These are phyloP conservation scores for Arthrocladium fulminans DNA, from an alignment of 2,329 filamentous ascomycete genomes.

Conservation along the genomic window DNA sequence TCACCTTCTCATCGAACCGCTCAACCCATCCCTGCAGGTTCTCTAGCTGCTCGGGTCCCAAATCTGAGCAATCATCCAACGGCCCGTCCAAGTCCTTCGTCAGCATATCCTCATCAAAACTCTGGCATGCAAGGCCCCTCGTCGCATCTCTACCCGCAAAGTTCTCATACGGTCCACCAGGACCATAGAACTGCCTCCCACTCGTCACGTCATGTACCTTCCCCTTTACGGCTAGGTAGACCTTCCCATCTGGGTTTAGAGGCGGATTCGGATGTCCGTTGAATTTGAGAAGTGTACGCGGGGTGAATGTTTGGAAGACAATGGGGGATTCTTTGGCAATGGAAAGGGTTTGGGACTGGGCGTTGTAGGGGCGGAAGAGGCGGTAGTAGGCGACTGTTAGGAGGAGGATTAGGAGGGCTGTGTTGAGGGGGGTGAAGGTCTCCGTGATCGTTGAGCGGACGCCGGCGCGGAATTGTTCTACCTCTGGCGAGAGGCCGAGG, in stretches of 20 bases:
- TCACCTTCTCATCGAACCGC: slow-evolving; percentile 69
- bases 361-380: slow-evolving; percentile 40
- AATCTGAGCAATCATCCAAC: slow-evolving; percentile 63
- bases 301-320: slow-evolving; percentile 78
- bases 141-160: slow-evolving; percentile 90
- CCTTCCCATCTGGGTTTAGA: slow-evolving; percentile 37
- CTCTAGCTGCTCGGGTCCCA: slow-evolving; percentile 69
- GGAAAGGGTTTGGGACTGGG: slow-evolving; percentile 41
- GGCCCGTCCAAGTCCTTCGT: slow-evolving; percentile 81
- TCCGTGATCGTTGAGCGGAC: slow-evolving; percentile 34
- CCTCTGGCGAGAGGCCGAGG: not conserved
- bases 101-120: slow-evolving; percentile 91
- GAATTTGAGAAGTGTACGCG: slow-evolving; percentile 74
- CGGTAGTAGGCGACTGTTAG: slow-evolving; percentile 50
- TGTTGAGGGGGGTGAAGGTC: slow-evolving; percentile 50
- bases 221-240: slow-evolving; percentile 80
- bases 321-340: slow-evolving; percentile 51
- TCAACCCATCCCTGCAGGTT: slow-evolving; percentile 87
- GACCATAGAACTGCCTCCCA: slow-evolving; percentile 91
- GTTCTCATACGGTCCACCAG: slow-evolving; percentile 88
- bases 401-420: slow-evolving; percentile 52
- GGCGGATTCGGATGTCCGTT: slow-evolving; percentile 66
- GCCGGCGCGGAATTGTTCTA: slow-evolving; percentile 27
- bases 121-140: slow-evolving; percentile 77
- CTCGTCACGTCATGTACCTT: slow-evolving; percentile 81